phyloP scores from a whole-genome alignment of 257 asterid species.

The Echium plantagineum region DNA sequence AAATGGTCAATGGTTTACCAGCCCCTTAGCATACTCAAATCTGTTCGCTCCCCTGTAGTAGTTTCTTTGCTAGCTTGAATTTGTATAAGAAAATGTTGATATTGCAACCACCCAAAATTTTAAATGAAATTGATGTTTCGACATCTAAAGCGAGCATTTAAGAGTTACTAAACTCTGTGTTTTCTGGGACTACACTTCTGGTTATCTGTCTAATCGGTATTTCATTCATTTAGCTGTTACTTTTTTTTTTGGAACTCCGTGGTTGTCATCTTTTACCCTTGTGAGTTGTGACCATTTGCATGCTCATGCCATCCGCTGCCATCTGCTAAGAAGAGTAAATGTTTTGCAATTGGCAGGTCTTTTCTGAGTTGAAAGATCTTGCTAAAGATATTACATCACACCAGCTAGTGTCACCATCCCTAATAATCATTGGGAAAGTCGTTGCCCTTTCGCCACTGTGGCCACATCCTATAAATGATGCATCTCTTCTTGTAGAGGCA shows the following conservation, averaged over 20 bases:
- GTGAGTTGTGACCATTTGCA: neutral
- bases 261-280: neutral
- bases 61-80: too few species aligned
- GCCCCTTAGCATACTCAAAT: too few species aligned
- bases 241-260: neutral
- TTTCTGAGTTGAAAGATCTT: slow-evolving; percentile 62
- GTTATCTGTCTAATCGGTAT: too few species aligned
- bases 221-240: neutral
- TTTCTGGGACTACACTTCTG: too few species aligned
- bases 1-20: too few species aligned
- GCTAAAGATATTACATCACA: slow-evolving; percentile 44
- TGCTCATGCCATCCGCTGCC: neutral
- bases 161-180: too few species aligned
- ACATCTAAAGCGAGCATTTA: too few species aligned
- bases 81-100: too few species aligned
- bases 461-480: slow-evolving; percentile 29
- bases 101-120: too few species aligned
- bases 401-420: slow-evolving; percentile 63
- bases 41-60: too few species aligned
- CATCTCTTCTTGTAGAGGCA: slow-evolving; percentile 31
- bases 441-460: slow-evolving; percentile 80
- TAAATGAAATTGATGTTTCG: too few species aligned
- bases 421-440: slow-evolving; percentile 70
- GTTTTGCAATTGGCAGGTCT: slow-evolving; percentile 34
- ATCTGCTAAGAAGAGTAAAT: neutral